phyloP scores from a whole-genome alignment of 73 alveolate genomes.

The Tetrahymena thermophila region DNA sequence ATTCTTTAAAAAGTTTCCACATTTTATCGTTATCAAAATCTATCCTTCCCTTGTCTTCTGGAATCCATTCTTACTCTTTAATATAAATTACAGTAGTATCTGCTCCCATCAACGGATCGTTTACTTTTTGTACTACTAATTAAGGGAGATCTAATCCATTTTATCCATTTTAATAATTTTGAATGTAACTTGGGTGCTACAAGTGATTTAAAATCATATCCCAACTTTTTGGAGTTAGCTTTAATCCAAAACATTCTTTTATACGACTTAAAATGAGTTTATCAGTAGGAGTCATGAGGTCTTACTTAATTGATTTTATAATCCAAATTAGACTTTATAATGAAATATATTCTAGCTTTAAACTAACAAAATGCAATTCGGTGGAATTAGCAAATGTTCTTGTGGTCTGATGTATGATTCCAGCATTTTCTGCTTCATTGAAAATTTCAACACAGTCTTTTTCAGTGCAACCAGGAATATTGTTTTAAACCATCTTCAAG shows the following conservation, averaged over 20 bases:
- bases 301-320: conserved; percentile 45
- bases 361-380: background rate
- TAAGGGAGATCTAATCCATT: conserved; percentile 24
- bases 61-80: conserved; percentile 11
- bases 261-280: conserved; percentile 59
- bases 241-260: conserved; percentile 66
- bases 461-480: background rate
- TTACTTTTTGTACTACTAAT: background rate
- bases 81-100: conserved; percentile 32
- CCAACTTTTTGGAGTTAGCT: conserved; percentile 57
- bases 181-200: conserved; percentile 6
- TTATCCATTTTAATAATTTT: conserved; percentile 13
- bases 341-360: background rate
- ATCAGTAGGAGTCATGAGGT: conserved; percentile 71
- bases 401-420: background rate
- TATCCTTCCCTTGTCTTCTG: conserved; percentile 15
- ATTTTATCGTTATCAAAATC: conserved; percentile 26
- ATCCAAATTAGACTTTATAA: conserved; percentile 65
- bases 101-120: conserved; percentile 36
- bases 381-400: background rate
- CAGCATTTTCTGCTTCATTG: background rate
- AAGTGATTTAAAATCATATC: conserved; percentile 51
- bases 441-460: background rate
- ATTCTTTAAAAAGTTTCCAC: conserved; percentile 24
- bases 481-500: background rate